Conservation (phyloP, 768 basidiomycete species). For the Tulasnella sp. region DNA sequence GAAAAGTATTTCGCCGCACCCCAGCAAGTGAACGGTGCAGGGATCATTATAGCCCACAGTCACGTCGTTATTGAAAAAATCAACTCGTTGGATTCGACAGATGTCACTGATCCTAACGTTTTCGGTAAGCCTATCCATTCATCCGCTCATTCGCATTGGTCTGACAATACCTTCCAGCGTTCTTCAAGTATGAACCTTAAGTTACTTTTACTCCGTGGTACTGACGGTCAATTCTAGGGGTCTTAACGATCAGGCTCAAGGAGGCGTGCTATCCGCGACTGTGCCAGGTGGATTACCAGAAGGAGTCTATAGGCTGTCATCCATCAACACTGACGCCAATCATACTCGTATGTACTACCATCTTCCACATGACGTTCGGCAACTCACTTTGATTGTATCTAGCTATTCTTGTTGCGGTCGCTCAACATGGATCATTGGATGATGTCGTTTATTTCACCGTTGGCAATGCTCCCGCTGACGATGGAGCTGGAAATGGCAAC, state of each 20-base stretch:
- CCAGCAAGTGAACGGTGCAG: slow-evolving; percentile 38
- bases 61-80: slow-evolving; percentile 45
- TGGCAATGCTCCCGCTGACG: slow-evolving; percentile 33
- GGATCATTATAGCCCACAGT: slow-evolving; percentile 43
- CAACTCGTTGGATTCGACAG: slow-evolving; percentile 32
- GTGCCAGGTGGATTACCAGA: slow-evolving; percentile 44
- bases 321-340: slow-evolving; percentile 44
- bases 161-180: too few species aligned
- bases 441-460: slow-evolving; percentile 1
- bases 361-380: neutral
- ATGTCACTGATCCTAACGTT: slow-evolving; percentile 35
- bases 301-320: slow-evolving; percentile 44
- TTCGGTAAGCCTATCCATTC: too few species aligned
- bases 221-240: slow-evolving; percentile 24
- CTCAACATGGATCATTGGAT: slow-evolving; percentile 7
- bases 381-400: too few species aligned
- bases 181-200: slow-evolving; percentile 33
- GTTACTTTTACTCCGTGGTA: neutral
- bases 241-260: slow-evolving; percentile 28
- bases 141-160: too few species aligned
- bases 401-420: slow-evolving; percentile 3
- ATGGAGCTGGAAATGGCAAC: slow-evolving; percentile 54
- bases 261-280: slow-evolving; percentile 37
- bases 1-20: slow-evolving; percentile 46
- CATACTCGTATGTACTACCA: slow-evolving; percentile 33